Base-by-base conservation (phyloP, 2,329 filamentous ascomycete genomes). In the Dactylellina sp. region DNA sequence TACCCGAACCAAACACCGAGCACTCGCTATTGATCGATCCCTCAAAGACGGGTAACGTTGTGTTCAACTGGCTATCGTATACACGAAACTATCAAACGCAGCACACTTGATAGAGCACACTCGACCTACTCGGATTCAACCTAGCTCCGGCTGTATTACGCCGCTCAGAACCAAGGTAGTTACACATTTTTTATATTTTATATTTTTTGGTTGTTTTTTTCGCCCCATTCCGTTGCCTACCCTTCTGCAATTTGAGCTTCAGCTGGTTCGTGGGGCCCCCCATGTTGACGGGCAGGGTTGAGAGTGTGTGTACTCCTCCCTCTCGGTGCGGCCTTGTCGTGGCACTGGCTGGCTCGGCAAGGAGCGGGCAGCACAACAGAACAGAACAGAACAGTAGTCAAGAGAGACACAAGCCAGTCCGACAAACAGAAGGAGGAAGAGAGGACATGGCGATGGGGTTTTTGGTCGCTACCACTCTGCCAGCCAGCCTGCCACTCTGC, bases 181-280 rank as follows among this genome's bases (percentile, higher is more conserved):
- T 20, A 14, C 28, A 35, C 49, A 16, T 6, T 32, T 9, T 22
- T n/a, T 28, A 9, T 25, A 50, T 12, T 20, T 28, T 14, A 24
- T 20, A 50, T 20, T 11, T 28, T 20, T 6, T 22, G 24, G 5
- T 53, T 20, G 3, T 32, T 37, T 37, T 35, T 20, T 53, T 53
- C 18, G n/a, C n/a, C 28, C 28, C 28, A 7, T 12, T 5, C 16
- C 40, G 39, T 28, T 12, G 14, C 16, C n/a, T 22, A 7, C 12
- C 35, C 28, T 25, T 40, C 35, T 11, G 32, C 18, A 35, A 55
- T 55, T 24, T 55, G 50, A 39, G 50, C 50, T 55, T n/a, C 50
- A 55, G 16, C 16, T 40, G 16, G 35, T 22, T 39, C 25, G 9
- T 14, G 24, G 49, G n/a, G 49, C 16, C 28, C n/a, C 25, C 28